Evolutionary conservation across 768 basidiomycete species (phyloP).

Genomic region (Zangia roseola): DNA sequence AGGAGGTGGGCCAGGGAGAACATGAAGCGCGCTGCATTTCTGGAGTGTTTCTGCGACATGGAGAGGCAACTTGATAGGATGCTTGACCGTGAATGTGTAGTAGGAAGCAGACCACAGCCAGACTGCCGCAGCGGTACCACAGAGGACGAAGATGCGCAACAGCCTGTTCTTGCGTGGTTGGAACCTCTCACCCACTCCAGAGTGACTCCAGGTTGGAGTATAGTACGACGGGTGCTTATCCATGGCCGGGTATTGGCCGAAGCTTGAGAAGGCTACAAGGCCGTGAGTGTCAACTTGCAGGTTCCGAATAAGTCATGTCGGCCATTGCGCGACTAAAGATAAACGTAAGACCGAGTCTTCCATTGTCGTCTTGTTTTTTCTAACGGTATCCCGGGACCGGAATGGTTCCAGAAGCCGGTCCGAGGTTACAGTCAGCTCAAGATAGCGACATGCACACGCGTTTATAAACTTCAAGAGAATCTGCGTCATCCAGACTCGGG

Average conservation of each 20-base stretch:
- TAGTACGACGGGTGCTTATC: slow-evolving; percentile 28
- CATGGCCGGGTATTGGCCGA: slow-evolving; percentile 14
- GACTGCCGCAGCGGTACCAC: slow-evolving; percentile 8
- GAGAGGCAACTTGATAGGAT: slow-evolving; percentile 23
- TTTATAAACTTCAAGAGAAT: too few species aligned
- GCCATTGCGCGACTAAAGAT: too few species aligned
- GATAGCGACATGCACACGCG: too few species aligned
- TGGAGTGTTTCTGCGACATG: slow-evolving; percentile 32
- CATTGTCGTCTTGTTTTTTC: too few species aligned
- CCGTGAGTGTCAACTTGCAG: too few species aligned
- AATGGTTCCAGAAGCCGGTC: too few species aligned
- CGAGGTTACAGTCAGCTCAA: too few species aligned
- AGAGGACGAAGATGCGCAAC: slow-evolving; percentile 18
- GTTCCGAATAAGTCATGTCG: too few species aligned
- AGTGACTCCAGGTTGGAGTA: neutral
- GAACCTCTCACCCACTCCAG: slow-evolving; percentile 8
- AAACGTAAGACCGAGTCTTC: too few species aligned
- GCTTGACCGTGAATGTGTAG: slow-evolving; percentile 2
- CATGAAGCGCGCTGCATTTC: slow-evolving; percentile 35
- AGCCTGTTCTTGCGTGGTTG: slow-evolving; percentile 11
- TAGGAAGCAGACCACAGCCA: slow-evolving; percentile 22
- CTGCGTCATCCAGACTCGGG: too few species aligned
- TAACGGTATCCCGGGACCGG: too few species aligned
- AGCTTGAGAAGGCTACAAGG: too few species aligned
- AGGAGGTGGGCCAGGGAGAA: slow-evolving; percentile 41